Evolutionary conservation across 169 alveolate genomes (phyloP), one percentile per base, ranked within the genome.

Genomic region (Neospora caninum): DNA sequence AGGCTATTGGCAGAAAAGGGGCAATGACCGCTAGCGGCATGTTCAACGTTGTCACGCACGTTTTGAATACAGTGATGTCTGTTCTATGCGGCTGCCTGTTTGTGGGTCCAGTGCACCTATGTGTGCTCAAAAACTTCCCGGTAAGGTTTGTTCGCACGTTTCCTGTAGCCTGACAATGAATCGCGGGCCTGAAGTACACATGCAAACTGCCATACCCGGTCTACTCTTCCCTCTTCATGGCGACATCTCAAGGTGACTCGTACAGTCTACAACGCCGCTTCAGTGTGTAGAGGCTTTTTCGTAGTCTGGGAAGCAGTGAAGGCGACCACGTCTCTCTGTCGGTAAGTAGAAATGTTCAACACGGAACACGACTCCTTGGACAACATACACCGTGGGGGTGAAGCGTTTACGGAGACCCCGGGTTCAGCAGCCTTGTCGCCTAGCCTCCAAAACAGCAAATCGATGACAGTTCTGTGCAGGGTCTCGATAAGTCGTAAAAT

Each of bases 191-290:
- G 43, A 73, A 97, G 98, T 97, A 97, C 94, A 97, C 98, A 58
- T 97, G 98, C 97, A 97, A 97, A 73, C 95, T 97, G 49, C 98
- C 98, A 20, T 97, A 93, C 93, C 98, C 98, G 42, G 98, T 97
- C 54, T 97, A 96, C 96, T 96, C 97, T 58, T 95, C 97, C 34
- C 86, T 97, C 82, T 97, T 97, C 93, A 97, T 96, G 97, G 98
- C 97, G 29, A 97, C 98, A 0, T 93, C 96, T 45, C 93, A 89
- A 89, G 88, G 93, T 89, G 34, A 16, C 73, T 38, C n/a, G 34
- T 1, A 58, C 80, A 67, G n/a, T 10, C 31, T 16, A 18, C 9
- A 49, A n/a, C 41, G 41, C 41, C 25, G 16, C 9, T 27, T 39
- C 25, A 25, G 0, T 10, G 13, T 6, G 93, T 18, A 70, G 34